phyloP scores from a whole-genome alignment of 371 early-diverging fungal species.

The Mucor indicus region DNA sequence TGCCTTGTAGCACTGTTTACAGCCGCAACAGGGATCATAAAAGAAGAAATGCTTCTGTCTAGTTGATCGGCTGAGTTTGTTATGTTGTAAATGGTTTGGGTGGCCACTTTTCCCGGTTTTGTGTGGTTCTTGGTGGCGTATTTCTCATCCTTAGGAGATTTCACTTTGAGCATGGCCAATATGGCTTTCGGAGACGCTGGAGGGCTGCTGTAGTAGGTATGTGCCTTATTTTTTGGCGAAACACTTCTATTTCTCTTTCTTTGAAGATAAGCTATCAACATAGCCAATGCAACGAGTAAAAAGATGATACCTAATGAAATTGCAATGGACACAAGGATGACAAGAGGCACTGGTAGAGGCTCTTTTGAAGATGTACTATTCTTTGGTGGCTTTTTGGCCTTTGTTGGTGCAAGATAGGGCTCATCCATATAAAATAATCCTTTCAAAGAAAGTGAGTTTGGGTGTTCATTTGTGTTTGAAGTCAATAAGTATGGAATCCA shows the following conservation, averaged over 20 bases:
- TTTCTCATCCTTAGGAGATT: conserved; percentile 3
- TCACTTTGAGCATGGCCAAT: conserved; percentile 25
- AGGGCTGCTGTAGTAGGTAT: conserved; percentile 40
- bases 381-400: conserved; percentile 3
- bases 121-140: background rate
- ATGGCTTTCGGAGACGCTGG: conserved; percentile 41
- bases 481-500: conserved; percentile 70
- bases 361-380: too few relatives aligned
- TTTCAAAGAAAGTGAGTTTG: conserved; percentile 20
- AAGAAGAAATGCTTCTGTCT: too few relatives aligned
- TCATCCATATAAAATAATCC: conserved; percentile 47
- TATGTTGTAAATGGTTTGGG: too few relatives aligned
- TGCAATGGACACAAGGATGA: conserved; percentile 68
- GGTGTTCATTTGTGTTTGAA: conserved; percentile 35
- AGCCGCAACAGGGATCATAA: too few relatives aligned
- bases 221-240: conserved; percentile 27
- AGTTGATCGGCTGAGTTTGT: too few relatives aligned
- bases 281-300: conserved; percentile 58
- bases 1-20: too few relatives aligned
- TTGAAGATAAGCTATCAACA: conserved; percentile 37
- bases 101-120: too few relatives aligned
- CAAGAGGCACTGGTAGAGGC: conserved; percentile 55
- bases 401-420: conserved; percentile 4
- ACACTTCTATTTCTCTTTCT: conserved; percentile 29
- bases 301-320: conserved; percentile 69